Conservation (phyloP, 2,329 filamentous ascomycete genomes). For the Orbilia oligospora region DNA sequence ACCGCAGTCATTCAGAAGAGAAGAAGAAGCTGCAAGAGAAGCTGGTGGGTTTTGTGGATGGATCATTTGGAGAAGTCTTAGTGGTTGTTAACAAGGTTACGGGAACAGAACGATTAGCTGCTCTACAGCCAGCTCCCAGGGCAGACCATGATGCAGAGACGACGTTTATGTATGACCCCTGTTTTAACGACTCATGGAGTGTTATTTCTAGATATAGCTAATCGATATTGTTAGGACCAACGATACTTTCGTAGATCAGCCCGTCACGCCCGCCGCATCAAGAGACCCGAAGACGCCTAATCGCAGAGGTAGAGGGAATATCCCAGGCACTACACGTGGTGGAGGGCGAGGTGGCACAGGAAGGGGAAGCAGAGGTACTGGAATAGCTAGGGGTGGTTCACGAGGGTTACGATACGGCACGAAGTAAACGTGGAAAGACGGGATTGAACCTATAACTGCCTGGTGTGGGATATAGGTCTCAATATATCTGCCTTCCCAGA, state of each 20-base stretch:
- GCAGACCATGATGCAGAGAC: conserved; percentile 75
- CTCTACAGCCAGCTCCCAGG: conserved; percentile 61
- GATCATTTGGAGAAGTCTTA: too few relatives aligned
- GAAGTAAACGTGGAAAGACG: conserved; percentile 25
- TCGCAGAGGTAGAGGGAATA: conserved; percentile 37
- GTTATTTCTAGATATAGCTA: not conserved
- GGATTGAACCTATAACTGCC: not conserved
- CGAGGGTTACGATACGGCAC: conserved; percentile 44
- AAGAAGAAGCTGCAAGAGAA: conserved; percentile 66
- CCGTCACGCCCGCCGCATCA: conserved; percentile 46
- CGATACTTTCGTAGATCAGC: conserved; percentile 59
- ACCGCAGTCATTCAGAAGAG: conserved; percentile 81
- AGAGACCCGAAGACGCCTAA: conserved; percentile 54
- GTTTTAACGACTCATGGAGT: not conserved
- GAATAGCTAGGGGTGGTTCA: conserved; percentile 34
- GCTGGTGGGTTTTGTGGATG: conserved; percentile 27
- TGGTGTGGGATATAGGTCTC: not conserved
- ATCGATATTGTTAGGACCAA: conserved; percentile 46
- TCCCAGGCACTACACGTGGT: conserved; percentile 41
- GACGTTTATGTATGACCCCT: conserved; percentile 82
- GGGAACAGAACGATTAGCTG: conserved; percentile 48
- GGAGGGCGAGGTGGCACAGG: conserved; percentile 33
- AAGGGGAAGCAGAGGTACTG: conserved; percentile 36
- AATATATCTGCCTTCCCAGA: not conserved
- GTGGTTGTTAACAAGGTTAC: not conserved